Conservation (phyloP, 2,329 filamentous ascomycete genomes). For the Ophiosphaerella korrae region DNA sequence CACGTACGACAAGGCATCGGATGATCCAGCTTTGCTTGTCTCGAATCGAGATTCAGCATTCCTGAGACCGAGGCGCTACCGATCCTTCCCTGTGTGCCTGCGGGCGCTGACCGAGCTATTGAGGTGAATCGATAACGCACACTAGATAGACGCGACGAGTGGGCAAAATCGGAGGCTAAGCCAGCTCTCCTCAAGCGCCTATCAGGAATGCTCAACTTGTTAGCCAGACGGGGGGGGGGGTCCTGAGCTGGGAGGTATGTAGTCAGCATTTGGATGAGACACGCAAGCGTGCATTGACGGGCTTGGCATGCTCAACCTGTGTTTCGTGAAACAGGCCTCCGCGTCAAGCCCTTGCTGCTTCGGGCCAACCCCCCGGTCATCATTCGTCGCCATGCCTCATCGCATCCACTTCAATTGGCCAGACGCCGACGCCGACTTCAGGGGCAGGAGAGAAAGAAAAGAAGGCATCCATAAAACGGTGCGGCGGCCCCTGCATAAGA, state of each 20-base stretch:
- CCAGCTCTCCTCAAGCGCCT: no score
- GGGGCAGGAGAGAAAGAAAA: conserved; percentile 21
- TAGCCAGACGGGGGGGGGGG: no score
- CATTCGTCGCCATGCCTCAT: conserved; percentile 19
- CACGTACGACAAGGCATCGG: conserved; percentile 23
- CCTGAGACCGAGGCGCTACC: conserved; percentile 19
- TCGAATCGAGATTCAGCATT: conserved; percentile 16
- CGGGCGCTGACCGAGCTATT: background rate
- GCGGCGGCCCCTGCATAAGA: conserved; percentile 23
- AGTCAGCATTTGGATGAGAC: background rate
- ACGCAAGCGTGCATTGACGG: conserved; percentile 10
- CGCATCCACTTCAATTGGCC: conserved; percentile 31
- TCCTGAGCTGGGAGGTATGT: background rate
- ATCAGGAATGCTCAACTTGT: no score
- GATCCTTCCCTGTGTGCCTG: conserved; percentile 2
- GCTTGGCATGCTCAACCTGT: conserved; percentile 18
- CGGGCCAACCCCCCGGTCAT: conserved; percentile 19
- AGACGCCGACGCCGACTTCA: conserved; percentile 26
- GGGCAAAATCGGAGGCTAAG: no score
- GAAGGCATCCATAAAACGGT: background rate
- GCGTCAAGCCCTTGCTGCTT: conserved; percentile 24
- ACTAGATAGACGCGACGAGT: no score
- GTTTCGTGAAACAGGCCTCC: conserved; percentile 35
- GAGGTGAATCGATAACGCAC: conserved; percentile 1
- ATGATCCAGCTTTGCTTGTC: conserved; percentile 13